Evolutionary conservation across 345 rosid species (phyloP).

Genomic region (thale cress (Arabidopsis thaliana)): TAIR10.1 NC_003076.8:23718501-23719000

Average conservation of each 20-base stretch:
- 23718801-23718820: slow-evolving; percentile 15
- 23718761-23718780: background rate
- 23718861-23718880: slow-evolving; percentile 88
- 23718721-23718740: background rate
- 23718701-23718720: slow-evolving; percentile 89
- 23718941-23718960: slow-evolving; percentile 93
- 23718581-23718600: slow-evolving; percentile 8
- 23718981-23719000: slow-evolving; percentile 94
- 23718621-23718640: slow-evolving; percentile 3
- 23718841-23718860: slow-evolving; percentile 89
- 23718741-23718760: background rate
- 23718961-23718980: slow-evolving; percentile 95
- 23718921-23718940: slow-evolving; percentile 93
- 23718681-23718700: slow-evolving; percentile 98
- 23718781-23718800: background rate
- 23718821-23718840: slow-evolving; percentile 50
- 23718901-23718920: slow-evolving; percentile 94
- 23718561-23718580: background rate
- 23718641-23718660: slow-evolving; percentile 94
- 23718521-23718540: slow-evolving; percentile 42
- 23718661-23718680: slow-evolving; percentile 92
- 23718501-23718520: slow-evolving; percentile 95
- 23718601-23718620: background rate
- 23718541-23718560: slow-evolving; percentile 10
- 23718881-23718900: slow-evolving; percentile 85